Evolutionary conservation across 768 basidiomycete species (phyloP).

Genomic region (Boletales sp.): DNA sequence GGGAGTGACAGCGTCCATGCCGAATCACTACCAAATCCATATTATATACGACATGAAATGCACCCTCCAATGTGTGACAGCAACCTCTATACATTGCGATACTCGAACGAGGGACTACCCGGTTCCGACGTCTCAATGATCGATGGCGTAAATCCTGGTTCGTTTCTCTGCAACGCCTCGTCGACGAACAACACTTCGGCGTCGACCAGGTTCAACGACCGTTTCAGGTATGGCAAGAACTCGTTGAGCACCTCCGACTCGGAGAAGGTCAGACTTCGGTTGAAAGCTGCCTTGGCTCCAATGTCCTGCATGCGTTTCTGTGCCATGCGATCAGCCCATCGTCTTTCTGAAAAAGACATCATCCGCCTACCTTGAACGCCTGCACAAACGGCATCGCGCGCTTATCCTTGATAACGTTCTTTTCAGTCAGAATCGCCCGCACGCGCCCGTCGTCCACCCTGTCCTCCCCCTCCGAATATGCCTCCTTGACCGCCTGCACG

Average conservation of each 20-base stretch:
- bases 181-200: slow-evolving; percentile 70
- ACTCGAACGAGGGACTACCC: slow-evolving; percentile 81
- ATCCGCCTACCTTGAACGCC: slow-evolving; percentile 70
- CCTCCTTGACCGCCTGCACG: slow-evolving; percentile 68
- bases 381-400: slow-evolving; percentile 93
- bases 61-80: neutral
- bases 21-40: neutral
- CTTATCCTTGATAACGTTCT: slow-evolving; percentile 93
- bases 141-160: slow-evolving; percentile 55
- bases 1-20: too few species aligned
- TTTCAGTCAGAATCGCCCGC: slow-evolving; percentile 58
- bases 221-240: slow-evolving; percentile 77
- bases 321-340: slow-evolving; percentile 1
- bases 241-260: slow-evolving; percentile 70
- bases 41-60: neutral
- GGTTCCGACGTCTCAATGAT: slow-evolving; percentile 89
- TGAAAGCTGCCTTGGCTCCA: slow-evolving; percentile 74
- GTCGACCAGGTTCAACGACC: slow-evolving; percentile 64
- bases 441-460: slow-evolving; percentile 83
- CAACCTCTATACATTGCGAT: slow-evolving; percentile 60
- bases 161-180: slow-evolving; percentile 54
- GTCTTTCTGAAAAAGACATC: neutral
- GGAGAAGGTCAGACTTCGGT: slow-evolving; percentile 78
- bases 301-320: slow-evolving; percentile 82
- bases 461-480: slow-evolving; percentile 53